Percentiles rank a stretch among this genome's conserved stretches.
Conservation (phyloP, 345 rosid genomes). For the Syzygium jambos region DNA sequence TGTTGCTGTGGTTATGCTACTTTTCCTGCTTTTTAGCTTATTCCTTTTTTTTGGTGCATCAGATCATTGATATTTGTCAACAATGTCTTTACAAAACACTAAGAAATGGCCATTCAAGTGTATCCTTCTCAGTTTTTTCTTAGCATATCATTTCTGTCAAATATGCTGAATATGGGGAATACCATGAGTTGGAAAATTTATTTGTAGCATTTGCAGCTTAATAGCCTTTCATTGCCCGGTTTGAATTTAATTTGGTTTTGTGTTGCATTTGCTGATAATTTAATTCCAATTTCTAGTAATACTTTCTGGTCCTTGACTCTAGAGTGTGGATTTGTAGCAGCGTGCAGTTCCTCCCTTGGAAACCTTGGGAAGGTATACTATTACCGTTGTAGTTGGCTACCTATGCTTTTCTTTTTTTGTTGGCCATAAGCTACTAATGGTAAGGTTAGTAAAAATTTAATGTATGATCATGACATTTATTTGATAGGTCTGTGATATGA, state of each 20-base stretch:
- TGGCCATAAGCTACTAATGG: background rate
- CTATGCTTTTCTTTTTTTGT: background rate
- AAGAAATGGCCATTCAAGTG: conserved; percentile 83
- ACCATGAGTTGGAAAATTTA: background rate
- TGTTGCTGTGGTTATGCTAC: conserved; percentile 65
- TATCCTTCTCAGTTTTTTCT: conserved; percentile 36
- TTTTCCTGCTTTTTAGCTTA: background rate
- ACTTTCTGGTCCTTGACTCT: conserved; percentile 14
- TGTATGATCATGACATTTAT: background rate
- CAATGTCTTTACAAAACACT: conserved; percentile 68
- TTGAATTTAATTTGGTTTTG: background rate
- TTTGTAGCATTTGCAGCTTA: background rate
- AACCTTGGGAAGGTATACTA: conserved; percentile 81
- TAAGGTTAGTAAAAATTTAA: background rate
- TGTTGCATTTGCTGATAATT: background rate
- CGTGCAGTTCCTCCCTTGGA: conserved; percentile 92
- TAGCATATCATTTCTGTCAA: background rate
- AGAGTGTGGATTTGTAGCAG: conserved; percentile 65
- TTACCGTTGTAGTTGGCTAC: background rate
- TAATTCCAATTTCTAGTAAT: background rate
- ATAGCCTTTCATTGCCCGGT: background rate
- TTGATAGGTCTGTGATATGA: background rate
- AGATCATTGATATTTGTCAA: conserved; percentile 76
- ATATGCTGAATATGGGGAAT: background rate
- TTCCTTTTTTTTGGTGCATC: conserved; percentile 6